Evolutionary conservation across 140 eudicot genomes (phyloP), one percentile per base, ranked within the genome.

Genomic region (Erigeron philadelphicus): DNA sequence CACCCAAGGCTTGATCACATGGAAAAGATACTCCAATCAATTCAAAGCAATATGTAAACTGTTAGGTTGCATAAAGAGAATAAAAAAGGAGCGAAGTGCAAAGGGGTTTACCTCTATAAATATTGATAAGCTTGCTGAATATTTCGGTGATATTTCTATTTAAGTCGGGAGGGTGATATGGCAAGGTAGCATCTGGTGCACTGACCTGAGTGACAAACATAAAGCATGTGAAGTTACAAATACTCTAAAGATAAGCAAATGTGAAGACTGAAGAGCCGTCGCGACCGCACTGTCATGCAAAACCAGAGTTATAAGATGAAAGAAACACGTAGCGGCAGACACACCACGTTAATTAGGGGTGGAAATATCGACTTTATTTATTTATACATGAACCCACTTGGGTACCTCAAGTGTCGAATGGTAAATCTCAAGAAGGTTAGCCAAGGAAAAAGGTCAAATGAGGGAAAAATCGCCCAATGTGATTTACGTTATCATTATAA

Each of bases 81-180:
- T 31, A 54, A 11, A 66, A 66, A 1, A 31, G 38, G 4, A 31
- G 4, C 8, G 21, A 21, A 46, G 12, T 9, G 42, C 46, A 10
- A 64, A 63, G 59, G 70, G 44, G 25, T 64, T 66, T 72, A 92
- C 98, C 98, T 84, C 96, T 81, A 78, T 92, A 88, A 67, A 92
- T 92, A 76, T 92, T 84, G 67, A 88, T 83, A 65, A 92, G 90
- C 84, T 85, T 92, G 78, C 88, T 85, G 81, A 92, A 92, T 82
- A 88, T 83, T 75, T 78, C 84, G 6, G 96, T 92, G 66, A 92
- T 87, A 73, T 83, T 86, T 81, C 74, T 81, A 79, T 92, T 92
- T 44, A 86, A 67, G 78, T 92, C 96, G 54, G 98, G 98, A 75
- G 96, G 98, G 12, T 61, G 85, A 75, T 92, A 92, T n/a, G 77